Evolutionary conservation across 2,329 filamentous ascomycete species (phyloP), one percentile per base, ranked within the genome.

Genomic region (Pseudopithomyces maydicus): DNA sequence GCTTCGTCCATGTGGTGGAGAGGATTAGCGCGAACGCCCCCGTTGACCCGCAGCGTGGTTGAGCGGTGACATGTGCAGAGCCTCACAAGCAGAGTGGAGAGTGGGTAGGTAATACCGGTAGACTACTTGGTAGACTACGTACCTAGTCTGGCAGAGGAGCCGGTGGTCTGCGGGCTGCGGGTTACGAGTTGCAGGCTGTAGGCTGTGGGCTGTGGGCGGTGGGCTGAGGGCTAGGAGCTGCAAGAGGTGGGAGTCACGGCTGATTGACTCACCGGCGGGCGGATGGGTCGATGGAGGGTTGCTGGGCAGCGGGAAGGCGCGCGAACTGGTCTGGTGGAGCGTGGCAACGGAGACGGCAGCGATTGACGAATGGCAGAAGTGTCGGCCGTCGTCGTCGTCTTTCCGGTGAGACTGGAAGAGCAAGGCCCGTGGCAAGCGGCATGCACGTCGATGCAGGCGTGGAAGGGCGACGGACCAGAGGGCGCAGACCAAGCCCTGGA

Each of bases 1-100:
- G 39, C 39, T 26, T 39, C 33, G 33, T 46, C 26, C 11, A 22
- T 32, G 42, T 22, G 33, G 42, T 22, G 33, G 43, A 47, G 51
- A 41, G 15, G 10, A 43, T 53, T 46, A 54, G 43, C 39, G 44
- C 42, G 56, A 45, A 41, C 36, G 42, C 50, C 53, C 60, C 56
- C 5, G 59, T 48, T 48, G 49, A 48, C 62, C 61, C 62, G 63
- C 59, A 61, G 51, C 36, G 62, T 52, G 59, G 59, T 52, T 57
- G 50, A 33, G 56, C 45, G 17, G 60, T 71, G 63, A 70, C 65
- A 64, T 68, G 61, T 57, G 60, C 59, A 66, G 67, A 72, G 65
- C 61, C 65, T 67, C 68, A 64, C 66, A 66, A 67, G 59, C 54
- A 59, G 52, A 22, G 39, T 42, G 15, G 35, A 50, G 47, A n/a